Evolutionary conservation across 2,329 filamentous ascomycete genomes (phyloP), one percentile per base, ranked within the genome.

Genomic region (Ophiocordyceps camponoti-floridani): DNA sequence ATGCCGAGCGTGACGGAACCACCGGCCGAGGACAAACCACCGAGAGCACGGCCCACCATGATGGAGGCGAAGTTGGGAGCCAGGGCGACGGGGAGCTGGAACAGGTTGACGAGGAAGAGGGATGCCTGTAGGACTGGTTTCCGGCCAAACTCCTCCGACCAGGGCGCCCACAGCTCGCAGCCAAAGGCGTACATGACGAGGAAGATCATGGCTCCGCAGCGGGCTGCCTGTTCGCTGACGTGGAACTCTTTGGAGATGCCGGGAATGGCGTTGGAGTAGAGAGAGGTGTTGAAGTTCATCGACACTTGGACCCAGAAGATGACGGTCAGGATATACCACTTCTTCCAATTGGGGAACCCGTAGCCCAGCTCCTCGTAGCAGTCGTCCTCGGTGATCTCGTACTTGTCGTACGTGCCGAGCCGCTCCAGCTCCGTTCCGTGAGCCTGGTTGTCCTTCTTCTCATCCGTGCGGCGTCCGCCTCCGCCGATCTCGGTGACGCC

Each of bases 121-220:
- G 77, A 83, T 23, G 72, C 62, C 66, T 89, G 84, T 19, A 89
- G 68, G 45, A 91, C 73, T 2, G 79, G 79, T 66, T 78, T 82
- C 43, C 85, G 75, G 18, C 85, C 85, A 43, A 89, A 68, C 54
- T 91, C 85, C 58, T 93, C 85, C 41, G 77, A 83, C 82, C 84
- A 91, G 0, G 85, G 85, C 0, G 85, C 85, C 85, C 85, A 91
- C 0, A 89, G 70, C 60, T 91, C 85, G 58, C 85, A 91, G 33
- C 85, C 85, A 57, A 91, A 88, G 35, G 84, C 84, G 58, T 93
- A 91, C 2, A 79, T 61, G 43, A 91, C 71, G 37, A 93, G 63
- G 63, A 89, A 91, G 49, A 87, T 75, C 63, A 83, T 80, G 47
- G 83, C 82, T 56, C 84, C 84, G 46, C 75, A 73, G 45, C 83